Base-by-base conservation (phyloP, 1,284 basidiomycete genomes). In the Sporisorium iseilematis-ciliati region DNA sequence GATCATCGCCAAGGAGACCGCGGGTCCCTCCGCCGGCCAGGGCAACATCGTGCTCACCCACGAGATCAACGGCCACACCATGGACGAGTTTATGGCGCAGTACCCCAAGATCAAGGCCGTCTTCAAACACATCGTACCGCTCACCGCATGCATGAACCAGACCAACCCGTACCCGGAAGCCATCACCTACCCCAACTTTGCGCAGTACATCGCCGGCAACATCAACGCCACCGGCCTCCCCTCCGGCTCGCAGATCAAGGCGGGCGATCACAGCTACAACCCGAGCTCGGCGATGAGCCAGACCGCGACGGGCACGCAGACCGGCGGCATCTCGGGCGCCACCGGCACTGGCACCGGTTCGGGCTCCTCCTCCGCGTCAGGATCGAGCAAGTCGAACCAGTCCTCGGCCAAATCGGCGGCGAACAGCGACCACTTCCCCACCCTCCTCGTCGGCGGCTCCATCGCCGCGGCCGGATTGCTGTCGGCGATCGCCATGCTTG, bases 111-210 rank as follows among this genome's bases (percentile, higher is more conserved):
- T 84, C 52, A 57, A 78, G 48, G 63, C 65, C 6, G 68, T 58
- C 14, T 85, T 78, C 74, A 80, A 84, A 56, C 70, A 85, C 75
- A 67, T 85, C 20, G 82, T 84, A 0, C 83, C 83, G 18, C 51
- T 85, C 43, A 79, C 77, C 4, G 82, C 82, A 7, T 85, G 83
- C 72, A 73, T 78, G 66, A 84, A 84, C 71, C 53, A 75, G 54
- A 79, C 81, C 14, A 66, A 83, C 41, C 88, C 87, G 0, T 88
- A 88, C 76, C 81, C 74, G n/a, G 88, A 88, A 79, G 67, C 75
- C 48, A 80, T 85, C 54, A 83, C 80, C 46, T 87, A 83, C 78
- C 83, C 83, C 11, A 67, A 65, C 71, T 83, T 80, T 66, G 75
- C 51, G 21, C 60, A 79, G 50, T 83, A 80, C 63, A 46, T 72